phyloP scores from a whole-genome alignment of 2,329 filamentous ascomycete species.

The Chaetothyriales sp. region DNA sequence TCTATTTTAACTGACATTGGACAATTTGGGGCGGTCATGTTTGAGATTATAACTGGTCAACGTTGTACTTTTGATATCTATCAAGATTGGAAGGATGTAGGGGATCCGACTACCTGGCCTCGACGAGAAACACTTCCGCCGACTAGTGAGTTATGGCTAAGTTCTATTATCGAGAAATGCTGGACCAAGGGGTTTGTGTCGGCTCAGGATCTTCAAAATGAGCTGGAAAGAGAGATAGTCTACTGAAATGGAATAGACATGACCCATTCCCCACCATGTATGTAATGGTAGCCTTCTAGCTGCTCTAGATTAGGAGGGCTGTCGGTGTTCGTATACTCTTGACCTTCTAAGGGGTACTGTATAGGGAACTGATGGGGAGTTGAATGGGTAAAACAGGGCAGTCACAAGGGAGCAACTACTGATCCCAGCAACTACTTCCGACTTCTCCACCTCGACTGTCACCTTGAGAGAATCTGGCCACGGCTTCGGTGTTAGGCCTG shows the following conservation, averaged over 20 bases:
- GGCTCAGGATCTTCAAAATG: slow-evolving; percentile 11
- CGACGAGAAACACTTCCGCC: slow-evolving; percentile 16
- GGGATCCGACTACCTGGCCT: slow-evolving; percentile 14
- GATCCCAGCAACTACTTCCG: no score
- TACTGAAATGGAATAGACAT: neutral
- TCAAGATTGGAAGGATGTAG: slow-evolving; percentile 7
- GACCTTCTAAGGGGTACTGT: no score
- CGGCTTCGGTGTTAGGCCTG: no score
- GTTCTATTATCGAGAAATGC: slow-evolving; percentile 19
- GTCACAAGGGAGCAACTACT: no score
- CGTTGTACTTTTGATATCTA: slow-evolving; percentile 19
- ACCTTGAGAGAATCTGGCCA: no score
- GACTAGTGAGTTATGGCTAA: slow-evolving; percentile 19
- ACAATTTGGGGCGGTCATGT: slow-evolving; percentile 22
- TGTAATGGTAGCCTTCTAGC: no score
- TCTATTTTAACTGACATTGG: slow-evolving; percentile 22
- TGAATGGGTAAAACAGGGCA: no score
- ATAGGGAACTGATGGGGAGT: no score
- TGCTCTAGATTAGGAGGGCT: no score
- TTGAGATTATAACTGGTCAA: slow-evolving; percentile 18
- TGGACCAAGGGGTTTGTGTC: slow-evolving; percentile 16
- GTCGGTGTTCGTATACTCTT: no score
- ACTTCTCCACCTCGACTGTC: no score
- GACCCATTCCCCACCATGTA: no score
- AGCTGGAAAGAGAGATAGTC: slow-evolving; percentile 9